Base-by-base conservation (phyloP, 352 stramenopile genomes). In the Aphanomyces euteiches region DNA sequence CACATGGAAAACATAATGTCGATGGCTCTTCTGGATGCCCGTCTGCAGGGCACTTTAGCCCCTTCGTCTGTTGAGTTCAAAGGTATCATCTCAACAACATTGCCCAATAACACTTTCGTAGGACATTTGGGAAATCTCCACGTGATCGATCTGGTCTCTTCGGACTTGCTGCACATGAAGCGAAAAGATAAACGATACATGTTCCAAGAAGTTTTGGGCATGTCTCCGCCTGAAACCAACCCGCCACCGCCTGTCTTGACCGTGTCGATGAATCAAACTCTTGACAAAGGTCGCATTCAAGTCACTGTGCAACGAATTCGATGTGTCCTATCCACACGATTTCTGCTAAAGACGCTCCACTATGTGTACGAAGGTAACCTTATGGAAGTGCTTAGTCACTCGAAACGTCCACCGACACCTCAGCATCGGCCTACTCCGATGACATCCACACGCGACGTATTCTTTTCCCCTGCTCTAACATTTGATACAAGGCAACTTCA, bases 1-100 rank as follows among this genome's bases (percentile, higher is more conserved):
- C 83, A 84, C 56, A 78, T 81, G 19, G 82, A 92, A 57, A 78
- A 77, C 15, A 65, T 93, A 5, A 72, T 75, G 21, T 96, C 88
- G 0, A 53, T 92, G 43, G 88, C 88, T 2, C 69, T 96, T 73
- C 74, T 92, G 57, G 67, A 84, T 47, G 84, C 79, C 5, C 72
- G 79, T 45, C 57, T 79, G 17, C 72, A 83, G 8, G 34, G 63
- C 34, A 77, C 69, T 21, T 74, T 59, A 15, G 78, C n/a, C 73
- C 73, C 57, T 50, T 5, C n/a, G 39, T 65, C 66, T 4, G 15
- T 72, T 15, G 13, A 36, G 17, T 34, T 45, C 37, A 43, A 28
- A 54, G 47, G 59, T 50, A 40, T 37, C 53, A 40, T 37, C 17
- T 28, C 28, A 28, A 28, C 28, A 2, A 2, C 28, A 28, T 28